Base-by-base conservation (phyloP, 2,329 filamentous ascomycete species). In the Venturia asperata region DNA sequence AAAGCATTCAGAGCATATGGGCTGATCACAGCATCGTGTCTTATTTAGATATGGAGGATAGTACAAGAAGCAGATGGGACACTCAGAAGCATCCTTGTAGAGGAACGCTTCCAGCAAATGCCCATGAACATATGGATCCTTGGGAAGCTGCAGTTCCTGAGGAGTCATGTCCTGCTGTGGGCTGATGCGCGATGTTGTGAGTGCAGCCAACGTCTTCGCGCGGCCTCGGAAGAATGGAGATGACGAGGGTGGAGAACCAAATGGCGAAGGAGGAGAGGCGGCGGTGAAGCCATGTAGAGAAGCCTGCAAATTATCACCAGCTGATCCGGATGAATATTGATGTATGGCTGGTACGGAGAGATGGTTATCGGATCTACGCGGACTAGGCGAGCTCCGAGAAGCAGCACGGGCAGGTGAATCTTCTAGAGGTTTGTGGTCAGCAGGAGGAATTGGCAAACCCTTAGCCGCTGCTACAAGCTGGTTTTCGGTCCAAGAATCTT, bases 1-100 rank as follows among this genome's bases (percentile, higher is more conserved):
- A 72, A 99, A 99, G 75, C 94, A 99, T 78, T 99, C 94, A 52
- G 92, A 97, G 77, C 94, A 99, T 68, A 99, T 97, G 6, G 90
- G 83, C 74, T 99, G 94, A 71, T 96, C 92, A 75, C 94, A 99
- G 74, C 94, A 99, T 69, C 94, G 83, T 0, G 94, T 99, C 69
- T 87, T 89, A 77, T 99, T 99, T 39, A 99, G 82, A 73, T 95
- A 95, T 3, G 92, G 92, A 0, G 94, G 94, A 70, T 97, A 99
- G 70, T 92, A 95, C 64, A 97, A 81, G 74, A 97, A 96, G 79
- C 94, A 99, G 68, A 99, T 96, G 5, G 94, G 93, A 71, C 94
- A 99, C 74, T 99, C 94, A 7, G 81, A 79, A 3, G 91, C 88
- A 69, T 96, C 87, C 74, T 96, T 96, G 81, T 99, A 99, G 1